phyloP scores from a whole-genome alignment of 106 monocot genomes.

The Amphibolis antarctica region DNA sequence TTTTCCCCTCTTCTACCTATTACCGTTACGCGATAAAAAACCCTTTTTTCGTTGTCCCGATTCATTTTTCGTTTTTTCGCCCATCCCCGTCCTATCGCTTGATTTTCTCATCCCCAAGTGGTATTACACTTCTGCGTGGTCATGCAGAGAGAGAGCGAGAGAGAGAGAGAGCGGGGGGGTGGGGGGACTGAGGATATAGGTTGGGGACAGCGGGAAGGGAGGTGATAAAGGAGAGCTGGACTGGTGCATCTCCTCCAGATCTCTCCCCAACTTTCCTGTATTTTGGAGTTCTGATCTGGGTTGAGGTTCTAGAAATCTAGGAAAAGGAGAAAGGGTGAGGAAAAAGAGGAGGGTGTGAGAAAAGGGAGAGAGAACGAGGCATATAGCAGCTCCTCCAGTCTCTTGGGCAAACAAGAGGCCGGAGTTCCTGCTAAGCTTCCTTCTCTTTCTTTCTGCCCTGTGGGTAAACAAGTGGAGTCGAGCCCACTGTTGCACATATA shows the following conservation, averaged over 20 bases:
- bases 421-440: slow-evolving; percentile 20
- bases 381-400: slow-evolving; percentile 17
- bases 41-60: neutral
- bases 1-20: neutral
- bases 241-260: neutral
- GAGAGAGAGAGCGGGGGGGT: too few species aligned
- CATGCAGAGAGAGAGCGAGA: slow-evolving; percentile 2
- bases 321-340: neutral
- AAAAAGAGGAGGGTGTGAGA: slow-evolving; percentile 4
- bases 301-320: slow-evolving; percentile 1
- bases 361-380: slow-evolving; percentile 27
- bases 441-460: slow-evolving; percentile 56
- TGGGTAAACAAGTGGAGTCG: slow-evolving; percentile 27
- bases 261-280: neutral
- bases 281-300: neutral
- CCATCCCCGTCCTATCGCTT: neutral
- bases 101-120: neutral
- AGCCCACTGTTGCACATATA: slow-evolving; percentile 18
- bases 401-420: neutral
- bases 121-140: neutral
- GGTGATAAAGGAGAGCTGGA: neutral
- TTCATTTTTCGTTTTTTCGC: neutral
- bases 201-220: neutral
- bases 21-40: too few species aligned
- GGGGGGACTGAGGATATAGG: neutral